Evolutionary conservation across 495 filamentous ascomycete genomes (phyloP).

Genomic region (Penicillium macrosclerotiorum): DNA sequence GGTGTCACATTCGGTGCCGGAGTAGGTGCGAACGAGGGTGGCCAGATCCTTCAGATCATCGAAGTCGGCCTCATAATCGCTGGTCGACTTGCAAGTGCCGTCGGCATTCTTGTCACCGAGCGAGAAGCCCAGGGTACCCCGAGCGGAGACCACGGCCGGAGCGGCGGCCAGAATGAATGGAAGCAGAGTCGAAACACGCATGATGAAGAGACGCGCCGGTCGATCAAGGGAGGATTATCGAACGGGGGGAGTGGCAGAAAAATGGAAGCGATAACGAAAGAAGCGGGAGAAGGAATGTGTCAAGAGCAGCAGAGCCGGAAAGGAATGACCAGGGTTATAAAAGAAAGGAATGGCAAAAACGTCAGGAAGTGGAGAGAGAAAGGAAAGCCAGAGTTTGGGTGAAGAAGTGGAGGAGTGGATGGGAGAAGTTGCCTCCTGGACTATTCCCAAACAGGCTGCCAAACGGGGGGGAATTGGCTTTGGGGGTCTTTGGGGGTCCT

Average conservation of each 20-base stretch:
- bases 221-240: constrained; percentile 1
- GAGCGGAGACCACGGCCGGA: constrained; percentile 41
- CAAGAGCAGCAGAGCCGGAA: neutral
- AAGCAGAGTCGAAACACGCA: constrained; percentile 44
- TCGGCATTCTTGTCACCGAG: constrained; percentile 50
- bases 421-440: constrained; percentile 6
- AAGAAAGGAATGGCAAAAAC: constrained; percentile 3
- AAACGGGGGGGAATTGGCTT: neutral
- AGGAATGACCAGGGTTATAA: neutral
- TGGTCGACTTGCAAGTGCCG: constrained; percentile 60
- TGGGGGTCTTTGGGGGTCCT: too few species aligned
- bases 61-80: constrained; percentile 70
- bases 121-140: constrained; percentile 49
- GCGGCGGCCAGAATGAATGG: constrained; percentile 39
- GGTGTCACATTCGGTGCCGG: constrained; percentile 61
- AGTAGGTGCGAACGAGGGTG: constrained; percentile 68
- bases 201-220: constrained; percentile 25
- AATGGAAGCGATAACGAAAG: neutral
- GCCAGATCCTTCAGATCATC: constrained; percentile 52
- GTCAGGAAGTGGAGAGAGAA: constrained; percentile 10
- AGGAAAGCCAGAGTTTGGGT: constrained; percentile 2
- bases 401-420: neutral
- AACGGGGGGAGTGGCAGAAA: constrained; percentile 5
- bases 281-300: neutral
- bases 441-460: constrained; percentile 6